phyloP scores from a whole-genome alignment of 106 monocot genomes.

The Allium sativum region DNA sequence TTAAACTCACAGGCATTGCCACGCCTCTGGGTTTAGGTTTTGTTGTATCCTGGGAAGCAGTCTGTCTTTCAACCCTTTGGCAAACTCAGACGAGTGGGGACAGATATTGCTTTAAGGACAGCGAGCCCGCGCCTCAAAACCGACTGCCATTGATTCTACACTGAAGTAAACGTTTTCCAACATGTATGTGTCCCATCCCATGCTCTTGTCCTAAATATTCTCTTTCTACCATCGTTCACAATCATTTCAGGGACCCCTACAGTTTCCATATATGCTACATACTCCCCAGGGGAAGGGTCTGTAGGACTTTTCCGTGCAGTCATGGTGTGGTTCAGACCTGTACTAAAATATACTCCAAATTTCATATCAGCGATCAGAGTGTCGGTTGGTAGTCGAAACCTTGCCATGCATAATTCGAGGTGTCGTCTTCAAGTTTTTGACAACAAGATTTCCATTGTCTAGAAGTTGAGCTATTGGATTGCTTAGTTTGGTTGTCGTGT shows the following conservation, averaged over 20 bases:
- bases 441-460: conserved; percentile 1
- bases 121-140: no score
- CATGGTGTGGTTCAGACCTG: conserved; percentile 14
- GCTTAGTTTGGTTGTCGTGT: neutral
- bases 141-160: no score
- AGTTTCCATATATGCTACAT: neutral
- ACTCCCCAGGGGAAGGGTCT: conserved; percentile 27
- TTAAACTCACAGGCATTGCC: no score
- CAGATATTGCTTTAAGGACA: no score
- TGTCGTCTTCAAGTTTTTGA: neutral
- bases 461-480: neutral
- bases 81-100: no score
- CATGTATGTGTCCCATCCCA: conserved; percentile 8
- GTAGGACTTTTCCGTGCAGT: conserved; percentile 10
- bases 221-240: neutral
- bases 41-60: no score
- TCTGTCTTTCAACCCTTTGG: no score
- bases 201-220: conserved; percentile 4
- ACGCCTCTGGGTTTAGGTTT: no score
- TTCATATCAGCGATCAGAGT: conserved; percentile 47
- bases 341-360: conserved; percentile 19
- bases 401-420: conserved; percentile 24
- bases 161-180: neutral
- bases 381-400: conserved; percentile 53
- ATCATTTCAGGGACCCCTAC: conserved; percentile 1